Base-by-base conservation (phyloP, 2,329 filamentous ascomycete species). In the Fusarium bulbicola region DNA sequence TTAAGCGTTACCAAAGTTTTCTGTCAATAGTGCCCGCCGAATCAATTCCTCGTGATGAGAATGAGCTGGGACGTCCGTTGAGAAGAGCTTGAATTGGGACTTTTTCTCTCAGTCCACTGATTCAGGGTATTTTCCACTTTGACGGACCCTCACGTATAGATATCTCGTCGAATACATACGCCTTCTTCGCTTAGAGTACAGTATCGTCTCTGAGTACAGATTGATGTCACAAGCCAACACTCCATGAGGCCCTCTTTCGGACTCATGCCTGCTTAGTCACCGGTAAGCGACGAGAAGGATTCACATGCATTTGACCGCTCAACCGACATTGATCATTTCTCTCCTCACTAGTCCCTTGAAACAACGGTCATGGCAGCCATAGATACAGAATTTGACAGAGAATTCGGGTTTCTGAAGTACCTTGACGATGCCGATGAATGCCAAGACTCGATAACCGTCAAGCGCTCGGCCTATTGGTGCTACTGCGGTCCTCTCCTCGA, bases 401-500 rank as follows among this genome's bases (percentile, higher is more conserved):
- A 72, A 3, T 75, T 65, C 26, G 10, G 26, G 1, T 74, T 75
- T 16, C 50, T 75, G 7, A 70, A 28, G 20, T 75, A 65, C 1
- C 11, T 24, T 7, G 37, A 50, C 3, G n/a, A 28, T 6, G 9
- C 1, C 0, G 16, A 49, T 12, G 9, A 34, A 6, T 15, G 26
- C 2, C 39, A 60, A 18, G 32, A 49, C 13, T 5, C 60, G 2
- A 21, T 76, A n/a, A 15, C 42, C 6, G 66, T 83, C 11, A 79
- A 74, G 20, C 76, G 72, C 28, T 75, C 78, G 20, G 79, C 81
- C 14, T 85, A 82, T 60, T 85, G 84, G 84, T 85, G 82, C 63
- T 85, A 85, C 76, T 84, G 82, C 66, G 84, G 84, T 2, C 83
- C 84, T 21, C 76, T 85, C 12, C 75, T 85, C 5, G 39, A 72